Evolutionary conservation across 768 basidiomycete genomes (phyloP), one percentile per base, ranked within the genome.

Genomic region (Phlegmacium glaucopus): DNA sequence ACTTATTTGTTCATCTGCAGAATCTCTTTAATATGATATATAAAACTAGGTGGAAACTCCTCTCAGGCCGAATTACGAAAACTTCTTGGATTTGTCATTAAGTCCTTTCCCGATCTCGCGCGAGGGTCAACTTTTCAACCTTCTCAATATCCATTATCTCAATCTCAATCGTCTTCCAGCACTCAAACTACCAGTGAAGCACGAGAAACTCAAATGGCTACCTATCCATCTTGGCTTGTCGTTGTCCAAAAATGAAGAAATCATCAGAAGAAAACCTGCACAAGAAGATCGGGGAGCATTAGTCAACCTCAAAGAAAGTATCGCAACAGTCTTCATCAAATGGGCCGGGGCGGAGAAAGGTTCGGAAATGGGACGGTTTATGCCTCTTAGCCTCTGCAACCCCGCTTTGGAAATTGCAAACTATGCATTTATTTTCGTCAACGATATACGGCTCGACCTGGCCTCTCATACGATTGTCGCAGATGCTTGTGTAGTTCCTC

Each of bases 401-500:
- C 45, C 17, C 2, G 56, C 65, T 35, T 55, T 58, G 1, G 54
- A 46, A n/a, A 40, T 45, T 0, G 60, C 58, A 2, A 42, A 52
- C 37, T 59, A 77, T 45, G 70, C 75, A 0, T 17, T 80, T 18
- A 58, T 84, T 36, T 72, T 82, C 52, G 54, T 83, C 47, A 66
- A 69, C 29, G 58, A 61, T 22, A 57, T 83, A 36, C 68, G 74
- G 4, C 63, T 76, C 27, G 82, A 83, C 52, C 46, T 77, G 8
- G 58, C 66, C 2, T 71, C 75, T 1, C 72, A 78, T 51, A 79
- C 80, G 1, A 41, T 82, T 3, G 59, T 83, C n/a, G 69, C 67
- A 15, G 77, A 82, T 48, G 72, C 69, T 4, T 80, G 67, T 55
- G 66, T 77, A 6, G 59, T 76, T 3, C 74, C 77, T 1, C 60